These are phyloP conservation scores for Albatrellus ellisii DNA, from an alignment of 768 basidiomycete species.

Conservation along the genomic window DNA sequence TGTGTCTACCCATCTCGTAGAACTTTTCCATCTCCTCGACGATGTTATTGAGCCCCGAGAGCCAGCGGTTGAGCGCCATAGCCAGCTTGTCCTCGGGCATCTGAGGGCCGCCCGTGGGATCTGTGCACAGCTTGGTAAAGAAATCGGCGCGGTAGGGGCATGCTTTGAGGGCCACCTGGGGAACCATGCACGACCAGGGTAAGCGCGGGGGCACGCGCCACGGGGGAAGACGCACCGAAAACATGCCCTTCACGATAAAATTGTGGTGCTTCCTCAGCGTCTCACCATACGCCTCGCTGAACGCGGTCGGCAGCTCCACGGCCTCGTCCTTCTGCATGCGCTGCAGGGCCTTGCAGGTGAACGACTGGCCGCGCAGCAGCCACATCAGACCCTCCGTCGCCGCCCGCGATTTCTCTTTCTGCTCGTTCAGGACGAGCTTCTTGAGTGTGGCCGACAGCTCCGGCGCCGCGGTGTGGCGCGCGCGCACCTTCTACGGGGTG, in stretches of 20 bases:
- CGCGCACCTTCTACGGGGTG: conserved; percentile 71
- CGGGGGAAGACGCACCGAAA: conserved; percentile 31
- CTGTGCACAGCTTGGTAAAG: conserved; percentile 39
- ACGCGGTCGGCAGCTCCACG: conserved; percentile 56
- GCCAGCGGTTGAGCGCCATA: conserved; percentile 37
- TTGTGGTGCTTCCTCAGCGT: conserved; percentile 82
- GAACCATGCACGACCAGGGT: background rate
- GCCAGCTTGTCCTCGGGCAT: conserved; percentile 31
- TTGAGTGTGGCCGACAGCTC: conserved; percentile 67
- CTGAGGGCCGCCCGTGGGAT: conserved; percentile 21
- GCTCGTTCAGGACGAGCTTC: conserved; percentile 71
- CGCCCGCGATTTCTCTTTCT: conserved; percentile 71
- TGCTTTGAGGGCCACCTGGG: conserved; percentile 52
- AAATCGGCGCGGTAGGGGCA: conserved; percentile 49
- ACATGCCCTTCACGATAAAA: conserved; percentile 47
- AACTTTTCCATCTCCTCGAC: conserved; percentile 34
- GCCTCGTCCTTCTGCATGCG: conserved; percentile 50
- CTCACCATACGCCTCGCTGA: conserved; percentile 66
- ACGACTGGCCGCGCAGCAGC: conserved; percentile 83
- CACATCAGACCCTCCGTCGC: conserved; percentile 92
- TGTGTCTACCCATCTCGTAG: conserved; percentile 27
- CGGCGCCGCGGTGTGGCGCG: conserved; percentile 60
- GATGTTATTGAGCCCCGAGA: conserved; percentile 35
- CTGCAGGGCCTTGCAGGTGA: conserved; percentile 76
- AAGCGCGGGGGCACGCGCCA: background rate